Evolutionary conservation across 164 flowering plant genomes (phyloP).

Genomic region (Saururus chinensis): DNA sequence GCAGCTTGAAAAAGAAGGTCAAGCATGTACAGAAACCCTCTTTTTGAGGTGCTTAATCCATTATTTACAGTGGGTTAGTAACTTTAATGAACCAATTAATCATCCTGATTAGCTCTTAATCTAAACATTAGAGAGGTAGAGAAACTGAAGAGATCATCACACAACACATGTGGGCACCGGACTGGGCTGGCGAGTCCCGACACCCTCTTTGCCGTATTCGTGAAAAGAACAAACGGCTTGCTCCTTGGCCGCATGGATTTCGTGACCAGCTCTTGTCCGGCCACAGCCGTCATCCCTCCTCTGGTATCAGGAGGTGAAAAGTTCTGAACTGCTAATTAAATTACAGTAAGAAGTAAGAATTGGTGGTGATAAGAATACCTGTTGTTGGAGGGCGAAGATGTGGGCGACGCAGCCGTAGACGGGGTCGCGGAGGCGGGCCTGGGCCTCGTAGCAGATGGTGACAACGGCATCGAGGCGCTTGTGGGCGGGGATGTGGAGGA

Average conservation of each 20-base stretch:
- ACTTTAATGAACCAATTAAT: too few relatives aligned
- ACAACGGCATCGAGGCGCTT: slow-evolving; percentile 81
- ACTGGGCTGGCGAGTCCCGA: background rate
- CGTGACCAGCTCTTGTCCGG: background rate
- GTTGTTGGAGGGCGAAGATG: slow-evolving; percentile 84
- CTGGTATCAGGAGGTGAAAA: too few relatives aligned
- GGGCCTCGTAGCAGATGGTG: slow-evolving; percentile 89
- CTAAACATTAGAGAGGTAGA: background rate
- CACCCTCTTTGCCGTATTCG: background rate
- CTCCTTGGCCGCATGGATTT: background rate
- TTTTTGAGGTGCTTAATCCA: background rate
- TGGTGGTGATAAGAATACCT: slow-evolving; percentile 27
- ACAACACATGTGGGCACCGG: too few relatives aligned
- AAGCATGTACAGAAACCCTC: background rate
- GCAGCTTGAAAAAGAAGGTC: background rate
- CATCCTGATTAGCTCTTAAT: background rate
- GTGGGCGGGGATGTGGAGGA: slow-evolving; percentile 59
- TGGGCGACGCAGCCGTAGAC: slow-evolving; percentile 89
- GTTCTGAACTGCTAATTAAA: background rate
- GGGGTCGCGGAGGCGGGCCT: slow-evolving; percentile 81
- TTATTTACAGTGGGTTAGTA: background rate
- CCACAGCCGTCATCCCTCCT: background rate
- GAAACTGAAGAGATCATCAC: too few relatives aligned
- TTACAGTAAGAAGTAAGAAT: too few relatives aligned
- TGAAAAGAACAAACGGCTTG: background rate